Evolutionary conservation across 2,329 filamentous ascomycete genomes (phyloP).

Genomic region (Fusarium paranaense): DNA sequence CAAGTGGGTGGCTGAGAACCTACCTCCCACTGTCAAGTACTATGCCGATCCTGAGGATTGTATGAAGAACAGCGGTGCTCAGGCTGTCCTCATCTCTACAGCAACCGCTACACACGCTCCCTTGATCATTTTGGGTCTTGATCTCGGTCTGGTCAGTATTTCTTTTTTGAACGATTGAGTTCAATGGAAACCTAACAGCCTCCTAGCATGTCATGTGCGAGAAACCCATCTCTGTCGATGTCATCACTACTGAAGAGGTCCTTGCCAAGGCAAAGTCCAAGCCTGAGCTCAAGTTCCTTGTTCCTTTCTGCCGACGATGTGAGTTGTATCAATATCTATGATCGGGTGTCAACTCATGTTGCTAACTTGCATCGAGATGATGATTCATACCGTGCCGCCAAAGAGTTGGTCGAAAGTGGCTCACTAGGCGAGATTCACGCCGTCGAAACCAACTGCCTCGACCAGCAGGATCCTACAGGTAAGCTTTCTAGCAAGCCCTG

Average conservation of each 20-base stretch:
- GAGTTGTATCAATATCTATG: not conserved
- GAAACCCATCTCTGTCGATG: constrained; percentile 38
- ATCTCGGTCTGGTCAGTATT: constrained; percentile 26
- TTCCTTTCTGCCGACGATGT: constrained; percentile 36
- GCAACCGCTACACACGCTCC: constrained; percentile 46
- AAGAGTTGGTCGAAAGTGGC: constrained; percentile 32
- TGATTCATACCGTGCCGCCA: constrained; percentile 31
- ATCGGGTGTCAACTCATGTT: not conserved
- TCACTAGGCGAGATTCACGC: constrained; percentile 37
- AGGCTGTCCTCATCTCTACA: constrained; percentile 46
- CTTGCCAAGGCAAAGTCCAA: constrained; percentile 29
- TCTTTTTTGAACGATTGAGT: not conserved
- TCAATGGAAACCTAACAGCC: not conserved
- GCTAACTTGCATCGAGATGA: constrained; percentile 15
- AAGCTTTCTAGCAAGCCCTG: not conserved
- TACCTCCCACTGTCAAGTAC: constrained; percentile 38
- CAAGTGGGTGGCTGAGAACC: constrained; percentile 48
- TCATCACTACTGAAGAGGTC: constrained; percentile 34
- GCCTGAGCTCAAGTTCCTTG: constrained; percentile 36
- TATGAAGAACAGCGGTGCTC: constrained; percentile 43
- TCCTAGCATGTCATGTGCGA: constrained; percentile 41
- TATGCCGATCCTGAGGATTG: constrained; percentile 43
- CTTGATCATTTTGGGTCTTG: constrained; percentile 39
- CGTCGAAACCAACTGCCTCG: constrained; percentile 37
- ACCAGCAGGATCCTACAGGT: constrained; percentile 36